Conservation (phyloP, 345 rosid genomes). For the Citrus medica region DNA sequence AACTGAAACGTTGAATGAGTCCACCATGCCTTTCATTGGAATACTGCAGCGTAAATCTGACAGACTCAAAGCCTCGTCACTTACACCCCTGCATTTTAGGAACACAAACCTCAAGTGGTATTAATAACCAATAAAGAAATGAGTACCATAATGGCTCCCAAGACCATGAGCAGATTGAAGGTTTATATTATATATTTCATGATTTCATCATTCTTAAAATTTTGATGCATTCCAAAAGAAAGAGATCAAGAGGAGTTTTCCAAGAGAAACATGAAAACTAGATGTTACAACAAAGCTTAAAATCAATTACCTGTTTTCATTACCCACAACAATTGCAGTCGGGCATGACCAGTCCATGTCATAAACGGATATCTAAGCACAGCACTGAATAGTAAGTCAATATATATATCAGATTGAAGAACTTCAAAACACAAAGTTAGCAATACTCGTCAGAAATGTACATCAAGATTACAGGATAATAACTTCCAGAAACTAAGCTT, state of each 20-base stretch:
- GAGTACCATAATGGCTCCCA: neutral
- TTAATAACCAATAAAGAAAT: neutral
- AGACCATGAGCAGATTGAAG: neutral
- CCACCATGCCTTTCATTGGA: slow-evolving; percentile 98
- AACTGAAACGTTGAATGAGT: slow-evolving; percentile 95
- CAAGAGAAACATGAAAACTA: no score
- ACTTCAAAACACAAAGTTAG: neutral
- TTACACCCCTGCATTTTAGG: slow-evolving; percentile 66
- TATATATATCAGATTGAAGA: neutral
- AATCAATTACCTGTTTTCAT: slow-evolving; percentile 60
- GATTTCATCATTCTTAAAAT: neutral
- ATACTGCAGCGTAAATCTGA: slow-evolving; percentile 85
- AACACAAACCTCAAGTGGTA: neutral
- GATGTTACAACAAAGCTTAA: neutral
- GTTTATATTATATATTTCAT: neutral
- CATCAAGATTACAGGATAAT: neutral
- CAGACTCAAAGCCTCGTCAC: slow-evolving; percentile 68
- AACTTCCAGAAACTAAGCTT: neutral
- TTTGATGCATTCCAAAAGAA: neutral
- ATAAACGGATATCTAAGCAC: slow-evolving; percentile 65
- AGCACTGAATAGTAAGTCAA: neutral
- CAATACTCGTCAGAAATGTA: neutral
- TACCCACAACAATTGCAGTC: slow-evolving; percentile 94
- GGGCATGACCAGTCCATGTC: slow-evolving; percentile 97
- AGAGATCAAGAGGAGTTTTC: neutral